Percentiles rank a stretch among this genome's conserved stretches.
phyloP scores from a whole-genome alignment of 2,329 filamentous ascomycete genomes.

The Exophiala spinifera region DNA sequence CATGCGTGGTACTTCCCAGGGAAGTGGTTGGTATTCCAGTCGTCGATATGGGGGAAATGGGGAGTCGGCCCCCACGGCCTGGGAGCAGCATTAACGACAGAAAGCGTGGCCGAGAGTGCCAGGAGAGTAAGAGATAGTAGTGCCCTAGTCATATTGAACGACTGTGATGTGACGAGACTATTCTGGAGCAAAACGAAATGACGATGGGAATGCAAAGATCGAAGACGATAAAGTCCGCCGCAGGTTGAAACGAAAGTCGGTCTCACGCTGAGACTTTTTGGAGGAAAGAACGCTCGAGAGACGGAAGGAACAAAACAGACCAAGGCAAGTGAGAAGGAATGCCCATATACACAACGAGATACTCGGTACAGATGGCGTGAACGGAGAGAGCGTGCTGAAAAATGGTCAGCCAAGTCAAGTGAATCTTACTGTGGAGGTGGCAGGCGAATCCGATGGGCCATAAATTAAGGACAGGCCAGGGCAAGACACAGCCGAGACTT shows the following conservation, averaged over 20 bases:
- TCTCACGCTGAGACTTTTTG: background rate
- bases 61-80: conserved; percentile 9
- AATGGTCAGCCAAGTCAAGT: no score
- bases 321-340: background rate
- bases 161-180: background rate
- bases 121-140: conserved; percentile 19
- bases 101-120: conserved; percentile 15
- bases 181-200: background rate
- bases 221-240: background rate
- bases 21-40: conserved; percentile 13
- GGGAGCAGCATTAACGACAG: conserved; percentile 11
- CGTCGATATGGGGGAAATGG: conserved; percentile 17
- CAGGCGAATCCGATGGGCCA: background rate
- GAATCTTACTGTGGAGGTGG: background rate
- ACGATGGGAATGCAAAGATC: background rate
- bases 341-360: background rate
- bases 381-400: no score
- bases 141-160: conserved; percentile 17
- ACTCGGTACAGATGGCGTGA: no score
- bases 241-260: background rate
- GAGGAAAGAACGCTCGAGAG: background rate
- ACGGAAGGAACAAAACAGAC: background rate
- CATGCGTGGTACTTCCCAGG: conserved; percentile 23
- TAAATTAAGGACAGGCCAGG: background rate
- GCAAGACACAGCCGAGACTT: background rate